Evolutionary conservation across 345 rosid genomes (phyloP).

Genomic region (Rhizophora mangle): DNA sequence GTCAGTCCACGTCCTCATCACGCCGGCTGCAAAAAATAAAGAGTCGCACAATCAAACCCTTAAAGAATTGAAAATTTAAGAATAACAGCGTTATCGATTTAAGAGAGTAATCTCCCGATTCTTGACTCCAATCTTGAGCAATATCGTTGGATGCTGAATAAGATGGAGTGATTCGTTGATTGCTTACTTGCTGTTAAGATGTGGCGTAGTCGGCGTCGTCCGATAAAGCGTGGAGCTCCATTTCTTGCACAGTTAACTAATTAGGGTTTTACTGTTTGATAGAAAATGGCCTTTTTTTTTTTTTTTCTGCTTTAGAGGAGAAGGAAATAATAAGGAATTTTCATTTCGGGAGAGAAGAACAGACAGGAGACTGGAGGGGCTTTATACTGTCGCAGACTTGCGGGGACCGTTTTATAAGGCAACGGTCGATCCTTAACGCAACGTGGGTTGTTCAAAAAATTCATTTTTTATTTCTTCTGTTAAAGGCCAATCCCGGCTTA

Average conservation of each 20-base stretch:
- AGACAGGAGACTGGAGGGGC: no score
- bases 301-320: no score
- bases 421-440: no score
- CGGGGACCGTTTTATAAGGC: no score
- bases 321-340: no score
- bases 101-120: neutral
- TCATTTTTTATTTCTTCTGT: no score
- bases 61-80: neutral
- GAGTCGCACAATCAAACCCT: constrained; percentile 5
- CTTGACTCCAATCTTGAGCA: no score
- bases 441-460: no score
- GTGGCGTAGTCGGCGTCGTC: constrained; percentile 99
- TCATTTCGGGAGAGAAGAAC: no score
- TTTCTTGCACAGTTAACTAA: constrained; percentile 49
- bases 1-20: constrained; percentile 51
- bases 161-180: neutral
- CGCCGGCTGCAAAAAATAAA: constrained; percentile 35
- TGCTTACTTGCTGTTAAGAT: constrained; percentile 66
- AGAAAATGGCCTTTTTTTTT: neutral
- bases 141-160: no score
- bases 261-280: neutral
- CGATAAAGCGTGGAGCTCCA: constrained; percentile 78
- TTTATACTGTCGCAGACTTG: no score
- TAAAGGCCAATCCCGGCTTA: no score
- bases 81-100: neutral